Evolutionary conservation across 2,329 filamentous ascomycete species (phyloP).

Genomic region (Dactylonectria estremocensis): DNA sequence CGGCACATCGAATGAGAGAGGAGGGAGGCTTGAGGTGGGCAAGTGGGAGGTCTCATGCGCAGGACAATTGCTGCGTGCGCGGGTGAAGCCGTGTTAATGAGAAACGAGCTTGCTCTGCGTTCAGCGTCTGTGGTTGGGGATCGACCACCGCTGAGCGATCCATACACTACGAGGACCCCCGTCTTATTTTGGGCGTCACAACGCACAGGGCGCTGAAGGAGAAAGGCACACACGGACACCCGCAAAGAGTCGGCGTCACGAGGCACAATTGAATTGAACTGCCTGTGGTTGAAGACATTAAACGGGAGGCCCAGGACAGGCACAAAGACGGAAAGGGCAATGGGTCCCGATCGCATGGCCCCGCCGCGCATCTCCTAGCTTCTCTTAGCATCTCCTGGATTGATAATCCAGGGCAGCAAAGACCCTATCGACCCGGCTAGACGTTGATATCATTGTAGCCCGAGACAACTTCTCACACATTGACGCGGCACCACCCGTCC

Average conservation of each 20-base stretch:
- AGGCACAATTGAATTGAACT: not conserved
- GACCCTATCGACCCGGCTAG: not conserved
- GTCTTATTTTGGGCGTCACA: not conserved
- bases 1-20: not conserved
- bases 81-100: not conserved
- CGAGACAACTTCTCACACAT: constrained; percentile 23
- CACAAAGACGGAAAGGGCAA: no score
- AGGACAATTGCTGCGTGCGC: not conserved
- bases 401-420: not conserved
- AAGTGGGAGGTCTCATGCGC: not conserved
- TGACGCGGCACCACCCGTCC: constrained; percentile 29
- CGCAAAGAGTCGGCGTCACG: not conserved
- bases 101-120: not conserved
- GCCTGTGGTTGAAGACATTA: not conserved
- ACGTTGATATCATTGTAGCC: not conserved
- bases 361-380: not conserved
- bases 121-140: not conserved
- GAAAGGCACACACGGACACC: not conserved
- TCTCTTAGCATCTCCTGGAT: not conserved
- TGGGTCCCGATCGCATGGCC: no score
- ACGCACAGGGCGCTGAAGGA: constrained; percentile 1
- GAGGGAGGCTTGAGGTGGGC: not conserved
- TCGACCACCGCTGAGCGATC: constrained; percentile 22
- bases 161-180: constrained; percentile 17
- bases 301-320: not conserved